A percentile compares a stretch with the other conserved stretches of the same genome.
Conservation (phyloP, 2,329 filamentous ascomycete species). For the Teratosphaeria gauchensis region DNA sequence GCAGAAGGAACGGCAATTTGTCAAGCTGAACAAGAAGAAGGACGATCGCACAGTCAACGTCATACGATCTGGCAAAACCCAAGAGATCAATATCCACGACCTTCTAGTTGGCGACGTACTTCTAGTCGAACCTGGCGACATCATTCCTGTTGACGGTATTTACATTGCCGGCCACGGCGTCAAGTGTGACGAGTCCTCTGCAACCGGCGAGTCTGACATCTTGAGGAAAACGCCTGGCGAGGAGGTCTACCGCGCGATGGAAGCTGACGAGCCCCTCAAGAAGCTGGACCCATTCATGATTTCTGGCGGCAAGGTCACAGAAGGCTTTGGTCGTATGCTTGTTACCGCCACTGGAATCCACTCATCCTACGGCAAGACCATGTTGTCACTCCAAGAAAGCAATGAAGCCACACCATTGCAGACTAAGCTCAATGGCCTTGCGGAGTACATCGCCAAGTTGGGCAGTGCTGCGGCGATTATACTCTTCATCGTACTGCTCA, state of each 20-base stretch:
- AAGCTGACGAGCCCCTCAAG: slow-evolving; percentile 50
- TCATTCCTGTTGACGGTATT: slow-evolving; percentile 63
- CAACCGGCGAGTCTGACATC: slow-evolving; percentile 66
- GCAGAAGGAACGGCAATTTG: slow-evolving; percentile 73
- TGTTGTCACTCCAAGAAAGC: slow-evolving; percentile 69
- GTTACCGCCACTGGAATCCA: slow-evolving; percentile 66
- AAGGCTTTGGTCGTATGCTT: slow-evolving; percentile 66
- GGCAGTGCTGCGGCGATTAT: slow-evolving; percentile 68
- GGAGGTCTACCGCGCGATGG: slow-evolving; percentile 56
- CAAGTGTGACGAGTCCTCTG: slow-evolving; percentile 65
- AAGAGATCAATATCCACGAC: slow-evolving; percentile 61
- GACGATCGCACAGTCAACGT: slow-evolving; percentile 66
- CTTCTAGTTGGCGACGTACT: slow-evolving; percentile 66
- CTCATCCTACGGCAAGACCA: slow-evolving; percentile 65
- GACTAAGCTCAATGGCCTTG: slow-evolving; percentile 65
- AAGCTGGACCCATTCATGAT: slow-evolving; percentile 80
- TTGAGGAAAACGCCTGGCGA: slow-evolving; percentile 57
- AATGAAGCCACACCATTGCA: slow-evolving; percentile 71
- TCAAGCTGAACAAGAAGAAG: slow-evolving; percentile 71
- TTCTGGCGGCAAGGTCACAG: slow-evolving; percentile 69
- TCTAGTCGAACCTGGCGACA: slow-evolving; percentile 62
- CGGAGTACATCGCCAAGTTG: slow-evolving; percentile 70
- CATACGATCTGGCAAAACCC: slow-evolving; percentile 61
- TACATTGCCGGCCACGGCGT: slow-evolving; percentile 59
- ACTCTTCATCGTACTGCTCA: slow-evolving; percentile 76